Evolutionary conservation across 164 flowering plant species (phyloP).

Genomic region (Aristolochia fimbriata): DNA sequence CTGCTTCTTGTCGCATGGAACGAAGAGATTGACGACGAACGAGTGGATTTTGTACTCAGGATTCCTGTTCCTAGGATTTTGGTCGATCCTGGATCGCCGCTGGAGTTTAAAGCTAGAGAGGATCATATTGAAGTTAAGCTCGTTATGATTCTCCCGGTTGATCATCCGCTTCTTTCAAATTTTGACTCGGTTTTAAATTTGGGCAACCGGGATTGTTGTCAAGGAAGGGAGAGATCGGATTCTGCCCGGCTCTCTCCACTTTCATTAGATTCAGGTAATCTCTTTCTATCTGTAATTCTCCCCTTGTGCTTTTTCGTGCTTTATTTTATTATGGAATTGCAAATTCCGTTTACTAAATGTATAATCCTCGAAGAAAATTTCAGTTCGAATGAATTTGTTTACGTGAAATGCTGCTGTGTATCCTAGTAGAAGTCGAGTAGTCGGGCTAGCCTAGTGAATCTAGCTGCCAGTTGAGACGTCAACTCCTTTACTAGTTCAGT

Average conservation of each 20-base stretch:
- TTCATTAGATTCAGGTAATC: constrained; percentile 16
- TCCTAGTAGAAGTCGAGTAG: too few relatives aligned
- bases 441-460: too few relatives aligned
- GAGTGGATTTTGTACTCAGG: constrained; percentile 21
- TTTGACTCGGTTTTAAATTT: constrained; percentile 29
- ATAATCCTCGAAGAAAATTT: too few relatives aligned
- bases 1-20: constrained; percentile 36
- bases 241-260: too few relatives aligned
- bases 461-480: too few relatives aligned
- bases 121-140: constrained; percentile 84
- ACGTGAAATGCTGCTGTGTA: too few relatives aligned
- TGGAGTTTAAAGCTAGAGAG: constrained; percentile 35
- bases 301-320: too few relatives aligned
- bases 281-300: not conserved
- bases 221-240: constrained; percentile 7
- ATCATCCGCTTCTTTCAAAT: constrained; percentile 55
- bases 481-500: too few relatives aligned
- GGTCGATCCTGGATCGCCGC: constrained; percentile 50
- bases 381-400: too few relatives aligned
- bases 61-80: constrained; percentile 74
- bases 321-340: too few relatives aligned
- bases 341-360: too few relatives aligned
- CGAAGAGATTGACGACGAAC: constrained; percentile 6
- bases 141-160: constrained; percentile 64
- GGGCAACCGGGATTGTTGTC: not conserved